Evolutionary conservation across 495 filamentous ascomycete species (phyloP), one percentile per base, ranked within the genome.

Genomic region (Chaetomidium leptoderma): DNA sequence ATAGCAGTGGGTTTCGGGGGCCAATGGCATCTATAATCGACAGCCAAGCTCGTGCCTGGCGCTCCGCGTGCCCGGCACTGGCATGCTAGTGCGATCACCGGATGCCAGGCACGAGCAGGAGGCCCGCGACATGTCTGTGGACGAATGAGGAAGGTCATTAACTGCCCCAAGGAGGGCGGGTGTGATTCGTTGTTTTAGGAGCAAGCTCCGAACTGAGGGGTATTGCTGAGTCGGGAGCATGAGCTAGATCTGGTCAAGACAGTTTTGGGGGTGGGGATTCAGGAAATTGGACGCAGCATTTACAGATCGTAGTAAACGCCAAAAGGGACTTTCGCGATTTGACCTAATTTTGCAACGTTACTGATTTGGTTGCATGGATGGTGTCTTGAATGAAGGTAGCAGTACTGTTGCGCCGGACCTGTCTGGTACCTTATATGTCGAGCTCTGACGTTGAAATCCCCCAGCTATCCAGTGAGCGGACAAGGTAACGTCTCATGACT

Each of bases 101-200:
- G 53, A 32, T 35, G 29, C 32, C 53, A 13, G 42, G 21, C 21
- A 55, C 42, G 39, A 27, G 42, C 16, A 16, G 21, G 21, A 46
- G 42, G 6, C 19, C 29, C 1, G 42, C 42, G 26, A 19, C 6
- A 1, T 19, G 3, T n/a, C n/a, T n/a, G n/a, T 26, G 32, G 53
- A 46, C 53, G 32, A 37, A 47, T 48, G n/a, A 11, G 54, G 54
- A 56, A 56, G 54, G 54, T 56, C 54, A 23, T 14, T n/a, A n/a
- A n/a, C n/a, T n/a, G n/a, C n/a, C n/a, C 14, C 24, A 8, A 24
- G 7, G 17, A 1, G 33, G 6, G 21, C 5, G 21, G 35, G 8
- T 48, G 19, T 56, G 54, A 56, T 56, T 56, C 43, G 54, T 19
- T 33, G 32, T 36, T 51, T n/a, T 23, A n/a, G 40, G 40, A 14